Evolutionary conservation across 805 yeast species (phyloP).

Genomic region (Wickerhamiella kazuoi): DNA sequence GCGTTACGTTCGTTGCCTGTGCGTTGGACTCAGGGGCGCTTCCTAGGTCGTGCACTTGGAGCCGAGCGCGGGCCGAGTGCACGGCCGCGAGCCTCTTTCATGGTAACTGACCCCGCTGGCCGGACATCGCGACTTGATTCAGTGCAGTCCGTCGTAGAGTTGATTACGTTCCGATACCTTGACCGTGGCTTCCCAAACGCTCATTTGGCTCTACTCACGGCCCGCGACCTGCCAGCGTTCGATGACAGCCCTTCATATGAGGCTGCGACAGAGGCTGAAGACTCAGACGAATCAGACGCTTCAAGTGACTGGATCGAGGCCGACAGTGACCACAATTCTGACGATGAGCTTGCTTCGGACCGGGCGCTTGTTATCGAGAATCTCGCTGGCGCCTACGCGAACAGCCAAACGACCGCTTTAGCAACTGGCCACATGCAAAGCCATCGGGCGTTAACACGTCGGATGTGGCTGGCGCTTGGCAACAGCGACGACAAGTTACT

Average conservation of each 20-base stretch:
- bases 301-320: background rate
- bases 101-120: background rate
- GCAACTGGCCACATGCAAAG: background rate
- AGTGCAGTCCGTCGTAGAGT: too few relatives aligned
- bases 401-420: background rate
- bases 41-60: too few relatives aligned
- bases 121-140: background rate
- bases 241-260: slow-evolving; percentile 2
- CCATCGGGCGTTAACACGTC: background rate
- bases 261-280: background rate
- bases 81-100: too few relatives aligned
- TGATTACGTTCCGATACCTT: too few relatives aligned
- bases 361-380: background rate
- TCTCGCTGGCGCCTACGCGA: background rate
- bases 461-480: background rate
- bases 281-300: background rate
- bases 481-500: background rate
- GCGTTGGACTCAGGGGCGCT: too few relatives aligned
- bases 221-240: background rate
- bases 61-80: too few relatives aligned
- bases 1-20: background rate
- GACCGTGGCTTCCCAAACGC: slow-evolving; percentile 1
- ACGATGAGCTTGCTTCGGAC: background rate
- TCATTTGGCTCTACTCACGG: background rate
- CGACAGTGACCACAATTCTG: background rate